Percentiles rank a stretch among this genome's conserved stretches.
phyloP scores from a whole-genome alignment of 2,329 filamentous ascomycete genomes.

The Diaporthe caulivora region DNA sequence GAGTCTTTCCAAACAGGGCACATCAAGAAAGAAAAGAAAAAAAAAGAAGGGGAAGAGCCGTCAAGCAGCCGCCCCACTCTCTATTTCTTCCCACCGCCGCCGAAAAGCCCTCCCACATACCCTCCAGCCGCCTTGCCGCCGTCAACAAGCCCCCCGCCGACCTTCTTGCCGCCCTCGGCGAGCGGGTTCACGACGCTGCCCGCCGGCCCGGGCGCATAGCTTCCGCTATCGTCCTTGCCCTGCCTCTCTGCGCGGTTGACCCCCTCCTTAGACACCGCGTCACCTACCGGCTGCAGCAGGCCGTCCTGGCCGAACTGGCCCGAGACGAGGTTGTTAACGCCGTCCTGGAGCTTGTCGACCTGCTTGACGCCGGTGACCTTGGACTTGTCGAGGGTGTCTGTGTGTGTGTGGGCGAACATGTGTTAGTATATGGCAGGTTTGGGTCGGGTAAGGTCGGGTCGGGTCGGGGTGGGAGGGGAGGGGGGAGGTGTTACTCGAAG shows the following conservation, averaged over 20 bases:
- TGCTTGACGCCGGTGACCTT: conserved; percentile 40
- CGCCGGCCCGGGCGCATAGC: conserved; percentile 53
- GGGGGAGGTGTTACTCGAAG: too few relatives aligned
- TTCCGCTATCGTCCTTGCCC: conserved; percentile 72
- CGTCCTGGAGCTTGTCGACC: conserved; percentile 61
- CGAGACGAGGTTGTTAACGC: conserved; percentile 71
- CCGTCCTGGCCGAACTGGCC: conserved; percentile 78
- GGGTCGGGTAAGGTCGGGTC: too few relatives aligned
- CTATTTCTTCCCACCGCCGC: conserved; percentile 46
- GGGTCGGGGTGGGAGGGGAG: background rate
- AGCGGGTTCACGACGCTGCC: conserved; percentile 45
- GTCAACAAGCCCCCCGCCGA: conserved; percentile 46
- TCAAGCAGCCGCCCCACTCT: background rate
- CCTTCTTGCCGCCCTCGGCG: conserved; percentile 45
- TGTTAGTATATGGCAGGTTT: too few relatives aligned
- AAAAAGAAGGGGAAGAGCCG: background rate
- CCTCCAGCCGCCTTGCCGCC: conserved; percentile 49
- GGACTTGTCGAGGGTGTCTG: conserved; percentile 65
- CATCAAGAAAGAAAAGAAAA: background rate
- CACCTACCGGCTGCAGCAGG: conserved; percentile 73
- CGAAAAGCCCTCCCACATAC: conserved; percentile 51
- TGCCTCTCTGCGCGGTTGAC: conserved; percentile 74
- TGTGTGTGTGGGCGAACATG: background rate
- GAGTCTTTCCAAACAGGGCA: background rate
- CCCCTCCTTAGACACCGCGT: conserved; percentile 72